These are phyloP conservation scores for Suillus americanus DNA, from an alignment of 768 basidiomycete genomes.

Conservation along the genomic window DNA sequence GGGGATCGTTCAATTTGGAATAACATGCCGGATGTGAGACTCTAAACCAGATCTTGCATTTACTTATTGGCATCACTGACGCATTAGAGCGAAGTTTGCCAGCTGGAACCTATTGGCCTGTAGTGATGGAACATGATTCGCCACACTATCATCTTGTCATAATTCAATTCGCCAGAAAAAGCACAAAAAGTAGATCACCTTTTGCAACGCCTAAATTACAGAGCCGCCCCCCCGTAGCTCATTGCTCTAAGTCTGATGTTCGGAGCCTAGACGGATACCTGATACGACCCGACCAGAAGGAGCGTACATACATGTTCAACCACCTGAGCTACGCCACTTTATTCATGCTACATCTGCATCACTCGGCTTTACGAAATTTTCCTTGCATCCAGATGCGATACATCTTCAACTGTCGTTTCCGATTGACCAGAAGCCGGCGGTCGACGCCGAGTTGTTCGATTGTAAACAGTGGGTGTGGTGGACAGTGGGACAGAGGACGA, in stretches of 20 bases:
- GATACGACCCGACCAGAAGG: neutral
- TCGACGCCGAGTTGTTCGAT: constrained; percentile 88
- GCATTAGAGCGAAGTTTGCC: neutral
- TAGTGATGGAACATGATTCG: neutral
- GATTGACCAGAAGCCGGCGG: constrained; percentile 85
- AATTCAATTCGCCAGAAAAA: neutral
- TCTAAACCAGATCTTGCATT: neutral
- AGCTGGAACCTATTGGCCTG: neutral
- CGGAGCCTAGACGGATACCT: neutral
- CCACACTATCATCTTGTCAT: neutral
- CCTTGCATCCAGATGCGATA: constrained; percentile 96
- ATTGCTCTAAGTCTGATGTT: neutral
- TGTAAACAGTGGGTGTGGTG: constrained; percentile 66
- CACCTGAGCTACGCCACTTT: too few relatives aligned
- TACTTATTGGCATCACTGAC: neutral
- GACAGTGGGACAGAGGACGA: constrained; percentile 17
- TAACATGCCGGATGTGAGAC: neutral
- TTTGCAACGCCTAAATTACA: neutral
- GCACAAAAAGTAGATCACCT: neutral
- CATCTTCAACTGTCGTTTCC: constrained; percentile 96
- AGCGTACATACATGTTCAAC: neutral
- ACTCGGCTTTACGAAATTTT: constrained; percentile 59
- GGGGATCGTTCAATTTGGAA: neutral
- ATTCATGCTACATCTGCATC: neutral
- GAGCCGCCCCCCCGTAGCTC: neutral